Conservation (phyloP, 2,329 filamentous ascomycete species). For the Colletotrichum navitas region DNA sequence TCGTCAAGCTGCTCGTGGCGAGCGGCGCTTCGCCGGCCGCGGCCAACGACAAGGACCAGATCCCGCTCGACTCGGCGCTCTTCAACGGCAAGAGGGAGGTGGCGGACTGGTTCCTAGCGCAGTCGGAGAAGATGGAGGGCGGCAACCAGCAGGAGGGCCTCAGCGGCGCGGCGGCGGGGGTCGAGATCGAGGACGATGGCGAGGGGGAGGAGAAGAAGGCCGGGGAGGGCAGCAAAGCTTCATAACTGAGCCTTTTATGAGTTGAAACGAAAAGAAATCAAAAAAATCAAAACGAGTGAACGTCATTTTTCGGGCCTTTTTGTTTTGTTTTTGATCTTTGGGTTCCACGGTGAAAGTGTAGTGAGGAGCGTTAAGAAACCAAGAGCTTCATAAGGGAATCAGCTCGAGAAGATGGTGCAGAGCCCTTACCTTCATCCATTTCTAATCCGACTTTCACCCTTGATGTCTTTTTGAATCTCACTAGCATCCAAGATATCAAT, state of each 20-base stretch:
- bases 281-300: slow-evolving; percentile 29
- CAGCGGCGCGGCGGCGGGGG: slow-evolving; percentile 50
- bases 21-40: slow-evolving; percentile 82
- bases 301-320: not conserved
- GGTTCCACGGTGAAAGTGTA: not conserved
- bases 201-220: slow-evolving; percentile 20
- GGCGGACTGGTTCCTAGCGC: slow-evolving; percentile 70
- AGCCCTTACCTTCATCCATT: too few relatives aligned
- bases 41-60: slow-evolving; percentile 87
- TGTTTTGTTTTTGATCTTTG: not conserved
- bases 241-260: slow-evolving; percentile 6
- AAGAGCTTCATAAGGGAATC: not conserved
- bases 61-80: slow-evolving; percentile 80
- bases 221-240: slow-evolving; percentile 13
- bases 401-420: not conserved
- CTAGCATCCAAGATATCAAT: too few relatives aligned
- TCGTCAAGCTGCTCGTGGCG: slow-evolving; percentile 82
- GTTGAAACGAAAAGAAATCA: not conserved
- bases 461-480: too few relatives aligned
- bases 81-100: slow-evolving; percentile 76
- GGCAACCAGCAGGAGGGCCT: slow-evolving; percentile 61
- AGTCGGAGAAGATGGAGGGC: slow-evolving; percentile 61
- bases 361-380: not conserved
- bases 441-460: too few relatives aligned
- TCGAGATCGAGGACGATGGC: slow-evolving; percentile 54